Evolutionary conservation across 2,329 filamentous ascomycete genomes (phyloP), one percentile per base, ranked within the genome.

Genomic region (Curvularia hawaiiensis): DNA sequence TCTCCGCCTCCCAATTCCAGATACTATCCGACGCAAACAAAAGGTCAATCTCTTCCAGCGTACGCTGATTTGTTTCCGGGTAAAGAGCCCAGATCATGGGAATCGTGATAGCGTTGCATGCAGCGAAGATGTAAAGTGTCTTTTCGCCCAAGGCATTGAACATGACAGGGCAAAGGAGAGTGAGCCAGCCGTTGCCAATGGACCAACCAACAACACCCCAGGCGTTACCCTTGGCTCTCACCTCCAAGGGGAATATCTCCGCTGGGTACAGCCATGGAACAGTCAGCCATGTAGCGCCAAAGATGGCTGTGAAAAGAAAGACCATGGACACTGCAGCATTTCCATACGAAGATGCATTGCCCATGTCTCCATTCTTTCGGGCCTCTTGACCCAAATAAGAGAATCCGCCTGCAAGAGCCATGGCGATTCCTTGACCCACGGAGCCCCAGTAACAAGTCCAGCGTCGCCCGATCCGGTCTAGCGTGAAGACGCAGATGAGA

Each of bases 201-300:
- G 82, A 85, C 90, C 89, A 92, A 0, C 90, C 89, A 0, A 91
- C 84, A 0, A 92, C 89, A 20, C 90, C 89, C 83, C 86, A 91
- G 1, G 89, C 88, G 59, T 91, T 92, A 6, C 89, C 90, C 64
- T 89, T 88, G 1, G 90, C 89, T 22, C 90, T 83, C 0, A 91
- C 83, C 58, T 88, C 83, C 0, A 91, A 75, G 0, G 89, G 88
- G 66, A 90, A 92, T 54, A 91, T 91, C 69, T 92, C 89, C 1
- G 89, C 87, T 0, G 87, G 87, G 54, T 89, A 89, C 0, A 90
- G 74, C 83, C 77, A 77, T 0, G 81, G 80, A 0, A 84, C 81
- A 0, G 82, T 85, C 3, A 87, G 68, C 85, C 85, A 88, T 0
- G 86, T 87, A 0, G 85, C 85, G 18, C 85, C 88, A 60, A 90